Evolutionary conservation across 805 yeast species (phyloP), one percentile per base, ranked within the genome.

Genomic region (Dipodascopsis tothii): DNA sequence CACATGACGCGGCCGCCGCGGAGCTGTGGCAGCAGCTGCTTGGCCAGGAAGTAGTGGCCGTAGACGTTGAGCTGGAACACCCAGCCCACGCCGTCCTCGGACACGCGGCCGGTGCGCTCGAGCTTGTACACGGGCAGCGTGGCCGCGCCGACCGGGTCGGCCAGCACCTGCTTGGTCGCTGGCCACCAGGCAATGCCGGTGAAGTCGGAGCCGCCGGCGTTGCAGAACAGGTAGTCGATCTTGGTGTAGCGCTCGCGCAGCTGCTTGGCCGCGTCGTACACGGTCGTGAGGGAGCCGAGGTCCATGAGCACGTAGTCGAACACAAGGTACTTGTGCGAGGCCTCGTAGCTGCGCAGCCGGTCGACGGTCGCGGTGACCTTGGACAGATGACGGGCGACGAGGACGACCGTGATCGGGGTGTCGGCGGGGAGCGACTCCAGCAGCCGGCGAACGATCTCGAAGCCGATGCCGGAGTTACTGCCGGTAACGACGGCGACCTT

Each of bases 11-110:
- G 73, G 0, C 92, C 87, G 3, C 81, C 80, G 23, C 66, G 64
- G n/a, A 88, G 64, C 30, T 77, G 63, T 2, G 76, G 76, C 33
- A 70, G 61, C 18, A 90, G 64, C 50, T 75, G 78, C 54, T 82
- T 84, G 42, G 88, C 71, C 41, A 92, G 66, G 62, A 80, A 92
- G 66, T 84, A 88, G 2, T 97, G 97, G 0, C 95, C 95, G 65
- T 92, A 85, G n/a, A 90, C 95, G 60, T 92, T 92, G 3, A 92
- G 94, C 64, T 92, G 95, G 67, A 90, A 92, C 3, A 87, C 86
- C 23, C 83, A 66, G 1, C 97, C 96, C 69, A 90, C 55, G 0
- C 77, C 87, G 63, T 92, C 98, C 17, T 58, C 61, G 1, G 95
- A 77, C 57, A 74, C 77, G 21, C 80, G 79, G 3, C 96, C 96